Evolutionary conservation across 495 filamentous ascomycete genomes (phyloP).

Genomic region (Wilcoxina mikolae): DNA sequence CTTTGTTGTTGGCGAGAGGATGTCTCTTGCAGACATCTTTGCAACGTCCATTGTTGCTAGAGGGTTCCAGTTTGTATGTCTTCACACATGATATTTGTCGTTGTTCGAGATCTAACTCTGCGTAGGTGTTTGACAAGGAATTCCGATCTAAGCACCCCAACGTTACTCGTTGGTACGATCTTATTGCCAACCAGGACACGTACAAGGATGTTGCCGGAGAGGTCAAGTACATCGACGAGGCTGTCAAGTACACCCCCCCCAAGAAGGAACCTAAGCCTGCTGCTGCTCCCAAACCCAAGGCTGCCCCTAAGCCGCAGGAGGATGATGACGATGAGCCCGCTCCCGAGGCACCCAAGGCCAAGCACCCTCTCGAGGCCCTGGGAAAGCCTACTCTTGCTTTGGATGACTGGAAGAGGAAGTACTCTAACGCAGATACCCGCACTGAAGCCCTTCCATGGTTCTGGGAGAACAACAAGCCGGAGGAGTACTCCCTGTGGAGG

Average conservation of each 20-base stretch:
- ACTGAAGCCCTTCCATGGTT: constrained; percentile 82
- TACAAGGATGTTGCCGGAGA: constrained; percentile 65
- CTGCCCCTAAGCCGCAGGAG: constrained; percentile 42
- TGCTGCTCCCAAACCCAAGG: constrained; percentile 51
- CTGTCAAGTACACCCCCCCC: constrained; percentile 70
- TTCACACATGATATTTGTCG: background rate
- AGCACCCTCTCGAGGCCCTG: constrained; percentile 88
- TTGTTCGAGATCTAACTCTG: constrained; percentile 11
- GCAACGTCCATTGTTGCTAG: constrained; percentile 42
- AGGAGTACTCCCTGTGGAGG: constrained; percentile 89
- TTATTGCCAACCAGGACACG: constrained; percentile 76
- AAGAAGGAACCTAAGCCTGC: constrained; percentile 63
- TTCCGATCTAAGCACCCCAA: constrained; percentile 69
- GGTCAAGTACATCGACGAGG: constrained; percentile 64
- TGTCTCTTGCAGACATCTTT: constrained; percentile 93
- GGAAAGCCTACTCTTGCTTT: constrained; percentile 64
- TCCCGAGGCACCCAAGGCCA: constrained; percentile 66
- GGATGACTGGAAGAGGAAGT: constrained; percentile 96
- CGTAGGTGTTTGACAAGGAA: constrained; percentile 62
- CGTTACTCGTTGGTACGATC: constrained; percentile 84
- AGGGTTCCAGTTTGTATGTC: constrained; percentile 2
- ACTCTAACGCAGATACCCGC: constrained; percentile 91
- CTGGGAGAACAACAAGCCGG: constrained; percentile 84
- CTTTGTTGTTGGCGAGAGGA: constrained; percentile 91
- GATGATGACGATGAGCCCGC: constrained; percentile 52